These are phyloP conservation scores for Vitrella brassicaformis DNA, from an alignment of 73 alveolate genomes.

Conservation along the genomic window DNA sequence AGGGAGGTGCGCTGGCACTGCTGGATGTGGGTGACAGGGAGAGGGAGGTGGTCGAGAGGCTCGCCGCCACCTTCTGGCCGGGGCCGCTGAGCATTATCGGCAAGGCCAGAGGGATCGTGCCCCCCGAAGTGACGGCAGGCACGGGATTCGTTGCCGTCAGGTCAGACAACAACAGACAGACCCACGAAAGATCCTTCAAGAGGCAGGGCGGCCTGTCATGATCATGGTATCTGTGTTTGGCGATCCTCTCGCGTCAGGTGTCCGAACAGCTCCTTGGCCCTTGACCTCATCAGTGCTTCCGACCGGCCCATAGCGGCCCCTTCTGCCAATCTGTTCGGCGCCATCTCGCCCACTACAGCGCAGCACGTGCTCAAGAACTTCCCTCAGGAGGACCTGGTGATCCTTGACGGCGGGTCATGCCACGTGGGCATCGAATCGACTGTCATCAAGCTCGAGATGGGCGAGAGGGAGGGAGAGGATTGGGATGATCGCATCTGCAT, in stretches of 20 bases:
- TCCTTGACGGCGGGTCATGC: conserved; percentile 73
- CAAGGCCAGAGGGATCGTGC: conserved; percentile 55
- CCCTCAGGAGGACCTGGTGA: conserved; percentile 42
- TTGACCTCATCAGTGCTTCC: conserved; percentile 44
- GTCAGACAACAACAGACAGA: neutral
- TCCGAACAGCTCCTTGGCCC: conserved; percentile 62
- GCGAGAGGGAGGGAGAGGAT: conserved; percentile 13
- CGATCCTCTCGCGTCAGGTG: no score
- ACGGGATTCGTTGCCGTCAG: conserved; percentile 73
- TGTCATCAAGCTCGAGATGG: conserved; percentile 51
- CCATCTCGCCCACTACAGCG: conserved; percentile 76
- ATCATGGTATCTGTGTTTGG: no score
- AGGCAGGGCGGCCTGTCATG: no score
- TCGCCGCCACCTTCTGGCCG: conserved; percentile 87
- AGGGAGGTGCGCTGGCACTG: conserved; percentile 47
- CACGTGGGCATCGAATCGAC: conserved; percentile 78
- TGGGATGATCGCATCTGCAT: conserved; percentile 9
- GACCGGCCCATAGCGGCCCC: conserved; percentile 81
- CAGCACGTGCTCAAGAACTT: conserved; percentile 74
- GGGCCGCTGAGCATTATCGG: conserved; percentile 88
- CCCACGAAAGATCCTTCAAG: no score
- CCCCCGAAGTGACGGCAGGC: conserved; percentile 60
- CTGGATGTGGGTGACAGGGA: conserved; percentile 40
- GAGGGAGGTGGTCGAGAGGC: conserved; percentile 28
- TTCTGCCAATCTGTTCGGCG: conserved; percentile 77